Evolutionary conservation across 345 rosid species (phyloP).

Genomic region (Anastatica hierochuntica): DNA sequence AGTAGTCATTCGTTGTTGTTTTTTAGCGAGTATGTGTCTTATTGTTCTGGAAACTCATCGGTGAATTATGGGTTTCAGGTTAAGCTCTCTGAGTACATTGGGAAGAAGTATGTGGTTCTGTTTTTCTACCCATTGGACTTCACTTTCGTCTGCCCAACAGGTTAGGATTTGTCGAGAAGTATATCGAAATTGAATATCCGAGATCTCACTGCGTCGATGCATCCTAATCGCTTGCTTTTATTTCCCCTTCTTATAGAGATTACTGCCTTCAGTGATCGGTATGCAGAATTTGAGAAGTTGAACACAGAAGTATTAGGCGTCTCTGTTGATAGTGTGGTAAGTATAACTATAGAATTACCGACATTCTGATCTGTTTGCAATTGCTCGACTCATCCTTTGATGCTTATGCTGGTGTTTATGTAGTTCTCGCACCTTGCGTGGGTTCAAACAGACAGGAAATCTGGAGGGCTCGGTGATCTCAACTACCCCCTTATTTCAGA

Average conservation of each 20-base stretch:
- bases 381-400: neutral
- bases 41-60: neutral
- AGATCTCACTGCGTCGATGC: neutral
- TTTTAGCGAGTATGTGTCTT: neutral
- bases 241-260: constrained; percentile 40
- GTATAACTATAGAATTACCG: constrained; percentile 1
- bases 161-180: constrained; percentile 24
- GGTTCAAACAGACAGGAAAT: constrained; percentile 96
- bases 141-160: constrained; percentile 96
- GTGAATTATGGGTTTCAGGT: constrained; percentile 43
- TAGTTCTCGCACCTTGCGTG: constrained; percentile 98
- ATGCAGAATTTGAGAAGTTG: constrained; percentile 65
- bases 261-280: constrained; percentile 88
- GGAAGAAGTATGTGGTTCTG: constrained; percentile 89
- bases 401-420: neutral
- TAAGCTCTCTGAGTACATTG: constrained; percentile 74
- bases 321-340: constrained; percentile 83
- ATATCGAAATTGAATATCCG: neutral
- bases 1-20: neutral
- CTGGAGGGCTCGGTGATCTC: constrained; percentile 97
- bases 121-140: constrained; percentile 96
- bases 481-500: constrained; percentile 84
- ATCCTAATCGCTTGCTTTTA: neutral
- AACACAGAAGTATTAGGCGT: constrained; percentile 78
- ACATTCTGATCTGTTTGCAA: constrained; percentile 1